A percentile compares a stretch with the other conserved stretches of the same genome.
phyloP scores from a whole-genome alignment of 306 rosid species.

The Sicyos baderoa region DNA sequence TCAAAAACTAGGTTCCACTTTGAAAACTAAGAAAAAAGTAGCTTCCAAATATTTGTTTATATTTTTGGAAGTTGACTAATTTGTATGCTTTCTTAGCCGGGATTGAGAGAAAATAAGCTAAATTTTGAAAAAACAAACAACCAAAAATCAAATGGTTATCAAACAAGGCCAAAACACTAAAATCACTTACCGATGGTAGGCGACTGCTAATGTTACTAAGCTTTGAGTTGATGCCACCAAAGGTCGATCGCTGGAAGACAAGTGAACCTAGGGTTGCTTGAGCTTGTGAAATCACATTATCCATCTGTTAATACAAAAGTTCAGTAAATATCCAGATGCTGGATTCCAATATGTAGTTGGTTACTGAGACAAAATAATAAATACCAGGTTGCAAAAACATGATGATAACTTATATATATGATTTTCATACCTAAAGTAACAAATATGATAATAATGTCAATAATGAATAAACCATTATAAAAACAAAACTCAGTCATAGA shows the following conservation, averaged over 20 bases:
- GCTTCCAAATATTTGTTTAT: background rate
- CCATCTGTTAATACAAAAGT: constrained; percentile 44
- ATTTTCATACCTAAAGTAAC: background rate
- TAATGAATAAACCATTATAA: background rate
- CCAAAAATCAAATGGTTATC: too few species aligned
- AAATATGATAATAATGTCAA: background rate
- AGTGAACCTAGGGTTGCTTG: constrained; percentile 89
- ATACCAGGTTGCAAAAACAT: background rate
- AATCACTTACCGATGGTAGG: constrained; percentile 70
- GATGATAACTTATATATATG: background rate
- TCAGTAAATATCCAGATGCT: background rate
- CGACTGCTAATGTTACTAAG: constrained; percentile 89
- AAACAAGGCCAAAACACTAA: background rate
- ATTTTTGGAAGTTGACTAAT: too few species aligned
- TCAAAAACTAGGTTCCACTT: too few species aligned
- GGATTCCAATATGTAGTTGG: background rate
- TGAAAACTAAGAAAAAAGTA: too few species aligned
- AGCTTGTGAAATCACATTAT: constrained; percentile 86
- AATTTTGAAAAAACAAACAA: background rate
- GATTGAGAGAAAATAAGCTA: too few species aligned
- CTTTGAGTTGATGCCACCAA: constrained; percentile 90
- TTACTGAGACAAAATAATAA: background rate
- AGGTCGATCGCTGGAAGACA: constrained; percentile 83
- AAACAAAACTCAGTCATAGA: background rate
- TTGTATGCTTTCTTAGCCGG: too few species aligned